These are phyloP conservation scores for Fraxinus velutina DNA, from an alignment of 305 asterid species.

Conservation along the genomic window DNA sequence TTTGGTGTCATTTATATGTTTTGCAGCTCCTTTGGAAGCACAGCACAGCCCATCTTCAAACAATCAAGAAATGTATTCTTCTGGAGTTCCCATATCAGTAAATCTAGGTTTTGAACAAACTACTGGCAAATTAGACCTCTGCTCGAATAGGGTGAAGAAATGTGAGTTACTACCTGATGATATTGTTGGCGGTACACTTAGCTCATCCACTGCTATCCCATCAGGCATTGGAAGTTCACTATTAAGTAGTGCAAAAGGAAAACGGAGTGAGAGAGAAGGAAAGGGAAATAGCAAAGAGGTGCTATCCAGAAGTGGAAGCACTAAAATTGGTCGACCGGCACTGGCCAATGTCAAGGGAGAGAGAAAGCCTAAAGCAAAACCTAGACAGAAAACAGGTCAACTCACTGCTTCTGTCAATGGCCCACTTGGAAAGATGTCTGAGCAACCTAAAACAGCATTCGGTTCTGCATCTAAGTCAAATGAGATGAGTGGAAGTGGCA, in stretches of 20 bases:
- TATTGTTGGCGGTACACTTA: constrained; percentile 31
- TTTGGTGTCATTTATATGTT: constrained; percentile 25
- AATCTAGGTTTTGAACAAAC: constrained; percentile 48
- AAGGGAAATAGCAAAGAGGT: constrained; percentile 66
- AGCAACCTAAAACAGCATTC: constrained; percentile 47
- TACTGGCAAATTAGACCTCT: constrained; percentile 48
- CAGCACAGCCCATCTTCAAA: constrained; percentile 67
- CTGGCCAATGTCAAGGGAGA: constrained; percentile 68
- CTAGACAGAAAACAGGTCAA: constrained; percentile 79
- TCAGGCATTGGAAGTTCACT: constrained; percentile 66
- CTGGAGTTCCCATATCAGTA: constrained; percentile 43
- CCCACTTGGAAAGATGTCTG: constrained; percentile 62
- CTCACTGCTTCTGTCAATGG: constrained; percentile 70
- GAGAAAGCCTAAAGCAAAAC: constrained; percentile 76
- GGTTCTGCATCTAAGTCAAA: constrained; percentile 48
- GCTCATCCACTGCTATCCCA: constrained; percentile 38
- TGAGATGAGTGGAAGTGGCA: constrained; percentile 43
- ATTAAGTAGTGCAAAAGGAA: constrained; percentile 78
- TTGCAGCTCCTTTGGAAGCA: constrained; percentile 56
- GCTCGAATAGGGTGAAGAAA: constrained; percentile 62
- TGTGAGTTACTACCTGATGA: constrained; percentile 44
- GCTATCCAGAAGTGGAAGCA: constrained; percentile 61
- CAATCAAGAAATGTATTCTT: constrained; percentile 51
- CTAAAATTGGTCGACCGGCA: constrained; percentile 58
- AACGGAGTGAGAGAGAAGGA: constrained; percentile 92